Conservation (phyloP, 164 flowering plant species). For the Kalanchoe fedtschenkoi region DNA sequence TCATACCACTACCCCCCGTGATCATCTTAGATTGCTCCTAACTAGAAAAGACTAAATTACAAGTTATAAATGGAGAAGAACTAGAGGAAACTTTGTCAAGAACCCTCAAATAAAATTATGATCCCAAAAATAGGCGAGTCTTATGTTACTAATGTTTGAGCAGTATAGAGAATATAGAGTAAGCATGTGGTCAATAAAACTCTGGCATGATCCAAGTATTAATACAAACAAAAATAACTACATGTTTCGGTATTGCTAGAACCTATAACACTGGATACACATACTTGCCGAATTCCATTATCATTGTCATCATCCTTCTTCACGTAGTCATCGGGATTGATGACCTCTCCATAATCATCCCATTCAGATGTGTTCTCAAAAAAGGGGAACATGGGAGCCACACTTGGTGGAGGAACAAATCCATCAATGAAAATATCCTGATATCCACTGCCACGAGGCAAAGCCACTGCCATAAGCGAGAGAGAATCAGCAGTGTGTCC, state of each 20-base stretch:
- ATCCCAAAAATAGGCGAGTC: neutral
- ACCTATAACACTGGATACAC: conserved; percentile 12
- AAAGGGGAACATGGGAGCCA: conserved; percentile 90
- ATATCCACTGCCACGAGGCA: conserved; percentile 31
- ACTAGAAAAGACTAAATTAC: neutral
- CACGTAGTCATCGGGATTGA: conserved; percentile 89
- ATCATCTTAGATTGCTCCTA: neutral
- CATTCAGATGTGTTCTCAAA: conserved; percentile 72
- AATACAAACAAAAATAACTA: neutral
- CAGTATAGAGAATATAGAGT: neutral
- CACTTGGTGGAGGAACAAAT: conserved; percentile 73
- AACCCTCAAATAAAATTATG: neutral
- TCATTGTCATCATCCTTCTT: conserved; percentile 78
- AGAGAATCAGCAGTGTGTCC: neutral
- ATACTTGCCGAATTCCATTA: conserved; percentile 40
- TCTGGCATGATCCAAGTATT: neutral
- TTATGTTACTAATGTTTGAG: neutral
- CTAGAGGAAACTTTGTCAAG: neutral
- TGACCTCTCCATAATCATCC: conserved; percentile 98
- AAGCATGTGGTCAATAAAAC: neutral
- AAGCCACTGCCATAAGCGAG: conserved; percentile 26
- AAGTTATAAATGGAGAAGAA: neutral
- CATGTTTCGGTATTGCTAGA: neutral
- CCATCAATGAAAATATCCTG: conserved; percentile 83
- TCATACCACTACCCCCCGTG: neutral